A percentile compares a stretch with the other conserved stretches of the same genome.
These are phyloP conservation scores for Bryoglossum gracile DNA, from an alignment of 495 filamentous ascomycete genomes.

Conservation along the genomic window DNA sequence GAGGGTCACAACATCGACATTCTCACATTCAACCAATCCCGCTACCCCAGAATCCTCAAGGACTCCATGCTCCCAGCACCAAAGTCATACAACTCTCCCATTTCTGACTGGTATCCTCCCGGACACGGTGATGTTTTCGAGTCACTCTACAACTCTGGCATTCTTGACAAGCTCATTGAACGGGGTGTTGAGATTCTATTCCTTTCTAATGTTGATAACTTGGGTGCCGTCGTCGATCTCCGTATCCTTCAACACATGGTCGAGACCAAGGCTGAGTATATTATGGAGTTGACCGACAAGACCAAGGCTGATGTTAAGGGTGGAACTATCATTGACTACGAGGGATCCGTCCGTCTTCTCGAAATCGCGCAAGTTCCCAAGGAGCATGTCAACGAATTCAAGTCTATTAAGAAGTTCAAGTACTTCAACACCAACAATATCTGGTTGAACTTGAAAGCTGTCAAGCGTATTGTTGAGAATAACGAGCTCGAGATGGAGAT, in stretches of 20 bases:
- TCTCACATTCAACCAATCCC: constrained; percentile 99
- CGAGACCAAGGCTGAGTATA: constrained; percentile 90
- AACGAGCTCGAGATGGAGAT: constrained; percentile 99
- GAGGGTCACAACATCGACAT: constrained; percentile 99
- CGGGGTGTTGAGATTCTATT: constrained; percentile 97
- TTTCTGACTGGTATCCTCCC: constrained; percentile 97
- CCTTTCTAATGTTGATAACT: constrained; percentile 98
- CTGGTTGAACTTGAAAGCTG: constrained; percentile 95
- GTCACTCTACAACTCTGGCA: constrained; percentile 98
- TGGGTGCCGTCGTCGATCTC: constrained; percentile 95
- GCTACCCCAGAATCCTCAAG: constrained; percentile 94
- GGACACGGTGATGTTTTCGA: constrained; percentile 99
- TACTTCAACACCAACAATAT: constrained; percentile 99
- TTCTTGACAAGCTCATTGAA: constrained; percentile 89
- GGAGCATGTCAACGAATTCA: constrained; percentile 99
- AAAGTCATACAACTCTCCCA: constrained; percentile 78
- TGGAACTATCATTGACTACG: constrained; percentile 99
- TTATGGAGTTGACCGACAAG: constrained; percentile 99
- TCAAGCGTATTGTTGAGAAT: constrained; percentile 98
- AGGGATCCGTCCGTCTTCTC: constrained; percentile 88
- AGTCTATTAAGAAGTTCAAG: constrained; percentile 99
- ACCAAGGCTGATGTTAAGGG: constrained; percentile 99
- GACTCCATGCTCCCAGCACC: constrained; percentile 95
- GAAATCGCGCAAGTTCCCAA: constrained; percentile 99
- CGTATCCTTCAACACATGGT: constrained; percentile 99